These are phyloP conservation scores for Daldinia vernicosa DNA, from an alignment of 495 filamentous ascomycete species.

Conservation along the genomic window DNA sequence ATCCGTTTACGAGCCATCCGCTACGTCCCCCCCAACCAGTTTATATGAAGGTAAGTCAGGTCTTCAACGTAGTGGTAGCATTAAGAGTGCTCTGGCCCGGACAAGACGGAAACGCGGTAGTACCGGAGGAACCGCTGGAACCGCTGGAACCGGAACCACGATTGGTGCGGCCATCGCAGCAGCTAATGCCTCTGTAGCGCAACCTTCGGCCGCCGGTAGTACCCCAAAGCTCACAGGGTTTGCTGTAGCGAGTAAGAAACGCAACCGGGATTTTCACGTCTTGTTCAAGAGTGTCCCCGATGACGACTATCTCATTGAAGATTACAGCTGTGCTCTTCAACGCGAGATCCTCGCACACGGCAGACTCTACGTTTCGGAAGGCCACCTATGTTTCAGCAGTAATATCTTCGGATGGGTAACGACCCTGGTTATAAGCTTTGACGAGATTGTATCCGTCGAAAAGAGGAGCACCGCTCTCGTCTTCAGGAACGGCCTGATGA, in stretches of 20 bases:
- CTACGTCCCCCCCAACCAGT: slow-evolving; percentile 71
- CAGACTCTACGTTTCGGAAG: slow-evolving; percentile 94
- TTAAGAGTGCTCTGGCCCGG: slow-evolving; percentile 76
- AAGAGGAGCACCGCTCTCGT: slow-evolving; percentile 96
- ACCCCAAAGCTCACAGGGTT: slow-evolving; percentile 89
- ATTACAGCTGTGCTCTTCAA: slow-evolving; percentile 96
- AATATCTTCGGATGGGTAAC: slow-evolving; percentile 99
- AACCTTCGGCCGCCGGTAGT: slow-evolving; percentile 64
- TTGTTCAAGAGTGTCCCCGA: slow-evolving; percentile 96
- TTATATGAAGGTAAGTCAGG: slow-evolving; percentile 73
- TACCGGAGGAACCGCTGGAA: slow-evolving; percentile 63
- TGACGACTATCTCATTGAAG: slow-evolving; percentile 97
- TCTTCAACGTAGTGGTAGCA: slow-evolving; percentile 78
- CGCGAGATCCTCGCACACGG: slow-evolving; percentile 95
- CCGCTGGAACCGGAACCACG: slow-evolving; percentile 51
- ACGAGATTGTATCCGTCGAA: slow-evolving; percentile 95
- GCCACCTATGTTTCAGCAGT: slow-evolving; percentile 97
- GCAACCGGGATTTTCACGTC: slow-evolving; percentile 93
- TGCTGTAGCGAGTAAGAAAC: slow-evolving; percentile 93
- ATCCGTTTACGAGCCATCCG: slow-evolving; percentile 58
- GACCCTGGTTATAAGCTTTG: slow-evolving; percentile 95
- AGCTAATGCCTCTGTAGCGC: slow-evolving; percentile 69
- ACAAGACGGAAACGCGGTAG: slow-evolving; percentile 79
- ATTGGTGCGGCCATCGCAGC: slow-evolving; percentile 75
- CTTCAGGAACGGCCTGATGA: slow-evolving; percentile 97